These are phyloP conservation scores for Echinochloa phyllopogon DNA, from an alignment of 176 grass and related monocot genomes.

Conservation along the genomic window DNA sequence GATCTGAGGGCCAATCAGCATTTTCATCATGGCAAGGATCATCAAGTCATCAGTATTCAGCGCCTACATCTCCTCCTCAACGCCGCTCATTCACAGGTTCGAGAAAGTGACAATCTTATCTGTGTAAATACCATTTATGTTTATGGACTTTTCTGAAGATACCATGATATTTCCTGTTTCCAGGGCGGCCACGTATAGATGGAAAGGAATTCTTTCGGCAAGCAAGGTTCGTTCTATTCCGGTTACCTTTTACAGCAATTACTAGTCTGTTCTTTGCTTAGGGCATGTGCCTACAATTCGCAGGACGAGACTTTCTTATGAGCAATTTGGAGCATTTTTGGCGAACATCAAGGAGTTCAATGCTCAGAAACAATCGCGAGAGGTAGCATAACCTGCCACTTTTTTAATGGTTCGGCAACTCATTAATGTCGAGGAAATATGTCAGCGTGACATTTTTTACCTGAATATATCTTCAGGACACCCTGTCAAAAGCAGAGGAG, in stretches of 20 bases:
- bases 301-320: constrained; percentile 89
- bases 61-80: constrained; percentile 72
- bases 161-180: constrained; percentile 7
- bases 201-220: constrained; percentile 99
- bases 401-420: constrained; percentile 6
- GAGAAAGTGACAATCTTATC: background rate
- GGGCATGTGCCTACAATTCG: constrained; percentile 24
- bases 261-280: background rate
- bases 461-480: constrained; percentile 61
- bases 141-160: constrained; percentile 22
- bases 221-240: constrained; percentile 70
- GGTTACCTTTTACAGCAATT: constrained; percentile 8
- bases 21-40: constrained; percentile 65
- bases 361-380: constrained; percentile 74
- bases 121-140: background rate
- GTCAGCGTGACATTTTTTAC: constrained; percentile 22
- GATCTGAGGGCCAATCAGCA: constrained; percentile 44
- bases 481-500: constrained; percentile 80
- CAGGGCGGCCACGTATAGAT: constrained; percentile 78
- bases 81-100: constrained; percentile 68
- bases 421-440: background rate
- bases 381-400: constrained; percentile 48
- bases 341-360: constrained; percentile 94
- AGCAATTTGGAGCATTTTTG: constrained; percentile 94
- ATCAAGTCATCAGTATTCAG: constrained; percentile 76